Evolutionary conservation across 805 yeast genomes (phyloP), one percentile per base, ranked within the genome.

Genomic region (Sugiyamaella qingdaonensis): DNA sequence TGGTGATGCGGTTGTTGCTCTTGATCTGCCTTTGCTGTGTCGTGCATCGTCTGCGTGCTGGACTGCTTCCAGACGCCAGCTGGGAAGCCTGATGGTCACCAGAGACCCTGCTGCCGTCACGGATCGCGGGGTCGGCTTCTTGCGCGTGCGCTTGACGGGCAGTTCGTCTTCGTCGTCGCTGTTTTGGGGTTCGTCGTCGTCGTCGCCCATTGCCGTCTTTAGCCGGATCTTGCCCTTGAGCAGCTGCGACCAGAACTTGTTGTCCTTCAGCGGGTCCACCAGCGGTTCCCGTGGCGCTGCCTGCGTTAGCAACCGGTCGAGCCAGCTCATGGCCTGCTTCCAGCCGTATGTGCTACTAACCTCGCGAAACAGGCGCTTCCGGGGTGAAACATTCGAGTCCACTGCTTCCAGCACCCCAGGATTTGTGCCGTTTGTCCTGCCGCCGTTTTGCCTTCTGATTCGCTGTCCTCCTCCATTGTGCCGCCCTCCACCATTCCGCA

Each of bases 201-300:
- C 34, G 18, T 19, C 19, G 14, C 14, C 34, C 14, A 24, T 10
- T 32, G 14, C 46, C n/a, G 45, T 10, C n/a, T 45, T 32, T 10
- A 42, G 44, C 14, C 42, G 37, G 24, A 31, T 32, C 32, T 49
- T 37, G 18, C 37, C 53, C 33, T 42, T 41, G 18, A 48, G 19
- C 34, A 58, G 46, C 48, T 49, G 37, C n/a, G 48, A 19, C 61
- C 61, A 58, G 50, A 39, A 57, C 37, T 48, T 32, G 31, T 51
- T 14, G 33, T 53, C 51, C 36, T 50, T 49, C 29, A 58, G 49
- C n/a, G 61, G 61, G 37, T 58, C 61, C 27, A 45, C 46, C 33
- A 58, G 51, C 5, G 55, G 39, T n/a, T 49, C 56, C 41, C 51
- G 50, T 4, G 60, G 60, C n/a, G 58, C 58, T 16, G 60, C 60